Conservation (phyloP, 306 rosid genomes). For the Corylus avellana region DNA sequence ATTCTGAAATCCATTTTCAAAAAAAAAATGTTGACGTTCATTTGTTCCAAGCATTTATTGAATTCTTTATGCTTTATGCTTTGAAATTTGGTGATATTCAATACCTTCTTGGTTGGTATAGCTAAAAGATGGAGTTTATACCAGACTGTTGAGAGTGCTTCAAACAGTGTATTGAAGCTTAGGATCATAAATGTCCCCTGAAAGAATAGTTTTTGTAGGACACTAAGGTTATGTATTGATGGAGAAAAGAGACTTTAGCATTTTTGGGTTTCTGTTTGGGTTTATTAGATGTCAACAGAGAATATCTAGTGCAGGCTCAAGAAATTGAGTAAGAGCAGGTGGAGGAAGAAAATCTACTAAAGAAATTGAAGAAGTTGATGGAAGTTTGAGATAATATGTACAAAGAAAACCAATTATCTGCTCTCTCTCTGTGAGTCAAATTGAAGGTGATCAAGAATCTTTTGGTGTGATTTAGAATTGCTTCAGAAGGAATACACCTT, state of each 20-base stretch:
- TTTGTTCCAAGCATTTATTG: background rate
- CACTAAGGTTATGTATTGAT: background rate
- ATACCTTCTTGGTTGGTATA: background rate
- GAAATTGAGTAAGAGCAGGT: background rate
- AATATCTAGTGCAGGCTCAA: too few species aligned
- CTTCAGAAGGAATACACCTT: background rate
- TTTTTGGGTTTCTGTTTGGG: too few species aligned
- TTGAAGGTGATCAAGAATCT: background rate
- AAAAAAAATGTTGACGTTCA: background rate
- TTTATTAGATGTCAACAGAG: too few species aligned
- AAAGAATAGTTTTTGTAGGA: background rate
- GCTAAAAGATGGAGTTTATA: constrained; percentile 1
- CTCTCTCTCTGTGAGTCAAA: background rate
- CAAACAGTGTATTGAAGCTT: background rate
- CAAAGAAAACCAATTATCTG: background rate
- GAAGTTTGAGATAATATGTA: background rate
- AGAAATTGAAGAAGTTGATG: too few species aligned
- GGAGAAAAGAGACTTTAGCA: background rate
- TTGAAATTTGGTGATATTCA: background rate
- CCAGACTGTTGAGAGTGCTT: background rate
- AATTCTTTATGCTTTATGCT: background rate
- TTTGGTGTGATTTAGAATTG: background rate
- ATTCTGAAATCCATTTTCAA: too few species aligned
- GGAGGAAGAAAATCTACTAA: too few species aligned
- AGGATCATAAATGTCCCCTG: background rate